A percentile compares a stretch with the other conserved stretches of the same genome.
These are phyloP conservation scores for Pisolithus marmoratus DNA, from an alignment of 768 basidiomycete genomes.

Conservation along the genomic window DNA sequence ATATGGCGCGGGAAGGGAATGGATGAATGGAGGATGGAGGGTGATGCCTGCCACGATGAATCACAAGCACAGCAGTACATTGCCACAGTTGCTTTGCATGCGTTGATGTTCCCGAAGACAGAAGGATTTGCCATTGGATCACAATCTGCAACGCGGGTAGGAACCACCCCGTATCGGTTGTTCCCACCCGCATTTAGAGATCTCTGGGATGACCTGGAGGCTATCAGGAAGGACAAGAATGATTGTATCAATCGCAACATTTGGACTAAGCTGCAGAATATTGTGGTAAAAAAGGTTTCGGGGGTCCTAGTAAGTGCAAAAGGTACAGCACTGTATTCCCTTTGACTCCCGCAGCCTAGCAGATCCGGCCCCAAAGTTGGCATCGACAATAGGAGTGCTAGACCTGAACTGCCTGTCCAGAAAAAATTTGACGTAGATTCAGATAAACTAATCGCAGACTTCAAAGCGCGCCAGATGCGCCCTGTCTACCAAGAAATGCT, in stretches of 20 bases:
- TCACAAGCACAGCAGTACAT: constrained; percentile 87
- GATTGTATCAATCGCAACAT: constrained; percentile 58
- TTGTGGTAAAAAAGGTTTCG: constrained; percentile 57
- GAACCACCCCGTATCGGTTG: constrained; percentile 63
- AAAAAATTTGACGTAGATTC: constrained; percentile 20
- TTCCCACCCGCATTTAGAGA: constrained; percentile 83
- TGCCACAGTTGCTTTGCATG: constrained; percentile 79
- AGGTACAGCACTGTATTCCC: background rate
- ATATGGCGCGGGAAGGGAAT: constrained; percentile 61
- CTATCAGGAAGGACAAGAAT: constrained; percentile 50
- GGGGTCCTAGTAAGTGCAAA: background rate
- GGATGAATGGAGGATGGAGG: constrained; percentile 76
- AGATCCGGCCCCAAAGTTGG: constrained; percentile 15
- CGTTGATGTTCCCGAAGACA: constrained; percentile 57
- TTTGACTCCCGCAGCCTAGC: constrained; percentile 11
- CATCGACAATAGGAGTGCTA: constrained; percentile 12
- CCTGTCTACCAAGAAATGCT: constrained; percentile 84
- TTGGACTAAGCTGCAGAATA: constrained; percentile 63
- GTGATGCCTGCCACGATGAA: constrained; percentile 73
- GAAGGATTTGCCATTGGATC: constrained; percentile 60
- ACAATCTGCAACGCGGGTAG: constrained; percentile 36
- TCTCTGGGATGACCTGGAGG: constrained; percentile 88
- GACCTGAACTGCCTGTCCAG: constrained; percentile 1
- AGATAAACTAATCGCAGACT: constrained; percentile 52
- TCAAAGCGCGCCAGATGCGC: constrained; percentile 56